Evolutionary conservation across 176 grass and related monocot genomes (phyloP).

Genomic region (Phragmites australis): DNA sequence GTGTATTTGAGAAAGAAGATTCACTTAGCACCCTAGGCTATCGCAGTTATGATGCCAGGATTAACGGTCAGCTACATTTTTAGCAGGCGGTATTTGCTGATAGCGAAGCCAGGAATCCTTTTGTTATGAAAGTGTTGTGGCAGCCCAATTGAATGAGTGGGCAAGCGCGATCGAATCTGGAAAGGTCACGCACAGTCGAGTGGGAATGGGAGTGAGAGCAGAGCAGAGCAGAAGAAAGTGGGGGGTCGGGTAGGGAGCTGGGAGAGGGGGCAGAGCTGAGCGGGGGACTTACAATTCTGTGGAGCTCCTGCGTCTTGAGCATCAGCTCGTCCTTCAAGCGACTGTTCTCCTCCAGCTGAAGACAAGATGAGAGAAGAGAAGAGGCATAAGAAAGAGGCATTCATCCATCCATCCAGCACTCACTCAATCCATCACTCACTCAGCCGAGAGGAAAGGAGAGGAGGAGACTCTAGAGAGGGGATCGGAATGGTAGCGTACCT

Average conservation of each 20-base stretch:
- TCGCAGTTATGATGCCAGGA: not conserved
- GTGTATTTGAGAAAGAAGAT: too few species aligned
- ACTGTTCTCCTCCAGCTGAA: slow-evolving; percentile 85
- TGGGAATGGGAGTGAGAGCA: not conserved
- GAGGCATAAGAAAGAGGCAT: not conserved
- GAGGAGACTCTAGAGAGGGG: too few species aligned
- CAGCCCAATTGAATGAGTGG: too few species aligned
- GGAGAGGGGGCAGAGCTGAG: not conserved
- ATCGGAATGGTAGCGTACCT: slow-evolving; percentile 25
- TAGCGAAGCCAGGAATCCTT: too few species aligned
- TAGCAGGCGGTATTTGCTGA: too few species aligned
- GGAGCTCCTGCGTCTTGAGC: slow-evolving; percentile 67
- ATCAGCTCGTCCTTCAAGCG: slow-evolving; percentile 82
- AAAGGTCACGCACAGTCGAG: too few species aligned
- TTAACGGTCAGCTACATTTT: not conserved
- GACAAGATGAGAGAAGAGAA: not conserved
- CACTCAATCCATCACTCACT: not conserved
- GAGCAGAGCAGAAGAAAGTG: not conserved
- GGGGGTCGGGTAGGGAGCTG: not conserved
- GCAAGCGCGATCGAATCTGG: too few species aligned
- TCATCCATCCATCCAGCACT: not conserved
- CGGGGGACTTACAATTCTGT: slow-evolving; percentile 60
- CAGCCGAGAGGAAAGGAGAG: not conserved
- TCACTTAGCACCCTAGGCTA: not conserved
- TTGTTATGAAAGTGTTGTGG: too few species aligned